Evolutionary conservation across 371 early-diverging fungal genomes (phyloP), one percentile per base, ranked within the genome.

Genomic region (Nematocida homosporus): DNA sequence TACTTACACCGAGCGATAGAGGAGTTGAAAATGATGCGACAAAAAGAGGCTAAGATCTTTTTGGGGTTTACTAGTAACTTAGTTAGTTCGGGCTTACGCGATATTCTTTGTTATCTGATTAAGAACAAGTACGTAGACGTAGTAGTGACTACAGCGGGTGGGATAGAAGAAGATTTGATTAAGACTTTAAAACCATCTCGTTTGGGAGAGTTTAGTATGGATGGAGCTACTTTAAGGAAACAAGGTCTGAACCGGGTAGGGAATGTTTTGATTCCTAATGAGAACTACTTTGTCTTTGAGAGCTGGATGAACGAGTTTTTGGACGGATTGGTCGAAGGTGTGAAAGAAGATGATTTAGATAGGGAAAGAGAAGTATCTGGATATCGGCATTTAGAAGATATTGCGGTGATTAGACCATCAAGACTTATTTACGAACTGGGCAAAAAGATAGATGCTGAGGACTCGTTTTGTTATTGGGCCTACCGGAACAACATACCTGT

Each of bases 121-220:
- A 89, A 95, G 82, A 90, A 80, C 52, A 82, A 78, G 57, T 68
- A 54, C 64, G 86, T 98, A 0, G 90, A 95, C 83, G 91, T 91
- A 32, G 75, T 97, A 59, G 97, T 96, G 0, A 87, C 93, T 0
- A 92, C 95, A 16, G 98, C 93, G 5, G 99, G 98, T 57, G 97
- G 97, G 56, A 86, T 99, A 6, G 99, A 97, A 81, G 97, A 97
- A 81, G 99, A 99, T 80, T 88, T 99, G 59, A 97, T 97, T 81
- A 99, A 97, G 85, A 93, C 95, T 78, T 83, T 97, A 32, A 91
- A 88, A 8, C 88, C 89, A 0, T 95, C 95, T 0, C 92, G 90
- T 69, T 77, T 94, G 41, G 95, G 93, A 5, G 87, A 87, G 25
- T 97, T 95, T 79, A 35, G 80, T 1, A 81, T 92, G 20, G 81